These are phyloP conservation scores for Eragrostis curvula DNA, from an alignment of 176 grass and related monocot genomes.

Conservation along the genomic window DNA sequence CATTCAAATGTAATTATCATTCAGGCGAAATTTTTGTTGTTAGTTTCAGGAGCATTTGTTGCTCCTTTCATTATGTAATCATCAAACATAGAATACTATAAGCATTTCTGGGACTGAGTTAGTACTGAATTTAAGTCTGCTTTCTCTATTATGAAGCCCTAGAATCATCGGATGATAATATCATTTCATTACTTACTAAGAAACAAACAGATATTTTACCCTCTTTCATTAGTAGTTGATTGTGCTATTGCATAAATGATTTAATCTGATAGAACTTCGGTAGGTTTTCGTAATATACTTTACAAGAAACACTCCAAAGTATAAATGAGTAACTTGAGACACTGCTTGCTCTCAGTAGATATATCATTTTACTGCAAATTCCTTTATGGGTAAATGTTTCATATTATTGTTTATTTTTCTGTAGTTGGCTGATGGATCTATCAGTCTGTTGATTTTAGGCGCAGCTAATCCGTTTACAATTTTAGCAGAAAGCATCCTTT, in stretches of 20 bases:
- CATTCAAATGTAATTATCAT: no score
- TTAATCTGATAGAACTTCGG: neutral
- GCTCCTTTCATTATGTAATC: slow-evolving; percentile 3
- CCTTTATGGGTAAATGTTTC: neutral
- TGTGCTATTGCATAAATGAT: neutral
- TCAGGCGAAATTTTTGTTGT: slow-evolving; percentile 14
- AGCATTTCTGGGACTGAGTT: no score
- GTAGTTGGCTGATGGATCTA: neutral
- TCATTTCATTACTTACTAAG: slow-evolving; percentile 3
- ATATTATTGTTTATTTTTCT: slow-evolving; percentile 3
- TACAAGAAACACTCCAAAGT: neutral
- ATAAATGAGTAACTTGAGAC: neutral
- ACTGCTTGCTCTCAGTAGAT: slow-evolving; percentile 2
- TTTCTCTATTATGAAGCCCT: neutral
- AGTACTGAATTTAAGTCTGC: neutral
- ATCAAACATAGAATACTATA: neutral
- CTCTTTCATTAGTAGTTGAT: neutral
- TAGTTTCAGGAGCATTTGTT: slow-evolving; percentile 8
- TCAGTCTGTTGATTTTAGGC: neutral
- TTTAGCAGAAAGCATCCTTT: slow-evolving; percentile 72
- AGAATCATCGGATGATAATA: slow-evolving; percentile 3
- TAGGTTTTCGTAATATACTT: neutral
- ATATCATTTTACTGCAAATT: neutral
- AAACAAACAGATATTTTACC: neutral
- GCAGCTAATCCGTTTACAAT: slow-evolving; percentile 27